A percentile compares a stretch with the other conserved stretches of the same genome.
Evolutionary conservation across 2,329 filamentous ascomycete genomes (phyloP).

Genomic region (Ophiostoma sp.): DNA sequence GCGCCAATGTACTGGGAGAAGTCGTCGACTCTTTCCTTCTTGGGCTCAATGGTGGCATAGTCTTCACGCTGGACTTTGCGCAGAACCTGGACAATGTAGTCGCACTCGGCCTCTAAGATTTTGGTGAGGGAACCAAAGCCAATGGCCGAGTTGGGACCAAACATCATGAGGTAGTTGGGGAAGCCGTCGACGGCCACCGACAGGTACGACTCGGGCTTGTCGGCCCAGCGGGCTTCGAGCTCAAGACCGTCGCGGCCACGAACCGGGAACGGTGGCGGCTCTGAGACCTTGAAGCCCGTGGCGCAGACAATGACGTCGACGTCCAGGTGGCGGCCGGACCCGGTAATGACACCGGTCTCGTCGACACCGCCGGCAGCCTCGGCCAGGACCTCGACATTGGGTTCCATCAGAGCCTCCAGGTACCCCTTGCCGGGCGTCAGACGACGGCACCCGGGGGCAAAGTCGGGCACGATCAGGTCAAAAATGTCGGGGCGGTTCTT

Average conservation of each 20-base stretch:
- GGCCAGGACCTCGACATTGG: constrained; percentile 45
- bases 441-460: constrained; percentile 48
- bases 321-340: constrained; percentile 31
- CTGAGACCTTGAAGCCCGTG: constrained; percentile 47
- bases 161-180: constrained; percentile 52
- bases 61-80: constrained; percentile 51
- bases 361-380: constrained; percentile 40
- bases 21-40: constrained; percentile 46
- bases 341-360: constrained; percentile 39
- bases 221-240: constrained; percentile 43
- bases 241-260: constrained; percentile 41
- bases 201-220: constrained; percentile 46
- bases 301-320: constrained; percentile 51
- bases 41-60: constrained; percentile 47
- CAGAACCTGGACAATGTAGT: constrained; percentile 49
- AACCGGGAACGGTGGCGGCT: constrained; percentile 45
- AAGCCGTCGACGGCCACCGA: constrained; percentile 49
- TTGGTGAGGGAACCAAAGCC: constrained; percentile 49
- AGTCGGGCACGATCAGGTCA: constrained; percentile 45
- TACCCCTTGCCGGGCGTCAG: constrained; percentile 49
- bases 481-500: constrained; percentile 46
- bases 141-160: constrained; percentile 51
- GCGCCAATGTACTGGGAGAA: constrained; percentile 49
- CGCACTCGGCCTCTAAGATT: constrained; percentile 50
- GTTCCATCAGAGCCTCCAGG: constrained; percentile 45